Conservation (phyloP, 169 alveolate genomes). For the Cystoisospora suis region DNA sequence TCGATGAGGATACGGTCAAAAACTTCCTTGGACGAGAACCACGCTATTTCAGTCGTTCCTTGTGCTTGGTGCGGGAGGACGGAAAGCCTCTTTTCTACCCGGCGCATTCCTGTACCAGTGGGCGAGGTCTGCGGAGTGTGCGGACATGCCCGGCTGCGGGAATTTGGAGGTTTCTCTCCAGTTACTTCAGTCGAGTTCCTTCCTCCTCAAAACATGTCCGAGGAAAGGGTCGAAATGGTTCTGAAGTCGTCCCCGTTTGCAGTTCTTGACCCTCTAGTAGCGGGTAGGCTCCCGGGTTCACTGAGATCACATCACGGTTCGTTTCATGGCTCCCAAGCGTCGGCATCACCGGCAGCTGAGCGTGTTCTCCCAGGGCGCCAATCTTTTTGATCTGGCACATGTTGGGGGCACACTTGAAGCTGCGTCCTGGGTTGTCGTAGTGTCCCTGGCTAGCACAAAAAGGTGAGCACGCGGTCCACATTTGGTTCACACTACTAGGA, state of each 20-base stretch:
- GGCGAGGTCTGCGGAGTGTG: background rate
- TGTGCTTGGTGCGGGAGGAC: background rate
- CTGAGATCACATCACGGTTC: too few species aligned
- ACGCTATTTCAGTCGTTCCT: background rate
- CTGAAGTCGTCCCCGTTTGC: background rate
- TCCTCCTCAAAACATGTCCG: background rate
- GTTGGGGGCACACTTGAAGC: too few species aligned
- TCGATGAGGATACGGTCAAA: background rate
- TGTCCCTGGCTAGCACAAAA: too few species aligned
- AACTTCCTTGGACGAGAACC: background rate
- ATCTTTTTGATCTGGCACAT: too few species aligned
- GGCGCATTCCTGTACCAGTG: background rate
- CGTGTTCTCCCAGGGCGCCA: too few species aligned
- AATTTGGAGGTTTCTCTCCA: background rate
- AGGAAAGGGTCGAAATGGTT: background rate
- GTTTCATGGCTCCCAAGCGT: too few species aligned
- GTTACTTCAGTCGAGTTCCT: slow-evolving; percentile 5
- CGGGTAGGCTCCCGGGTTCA: too few species aligned
- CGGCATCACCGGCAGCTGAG: too few species aligned
- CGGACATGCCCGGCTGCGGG: slow-evolving; percentile 17
- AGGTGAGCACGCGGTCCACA: too few species aligned
- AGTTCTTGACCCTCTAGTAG: too few species aligned
- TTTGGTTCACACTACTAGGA: too few species aligned
- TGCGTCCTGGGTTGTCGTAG: too few species aligned
- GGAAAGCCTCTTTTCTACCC: background rate